Evolutionary conservation across 176 grass and related monocot species (phyloP).

Genomic region (Avena insularis): DNA sequence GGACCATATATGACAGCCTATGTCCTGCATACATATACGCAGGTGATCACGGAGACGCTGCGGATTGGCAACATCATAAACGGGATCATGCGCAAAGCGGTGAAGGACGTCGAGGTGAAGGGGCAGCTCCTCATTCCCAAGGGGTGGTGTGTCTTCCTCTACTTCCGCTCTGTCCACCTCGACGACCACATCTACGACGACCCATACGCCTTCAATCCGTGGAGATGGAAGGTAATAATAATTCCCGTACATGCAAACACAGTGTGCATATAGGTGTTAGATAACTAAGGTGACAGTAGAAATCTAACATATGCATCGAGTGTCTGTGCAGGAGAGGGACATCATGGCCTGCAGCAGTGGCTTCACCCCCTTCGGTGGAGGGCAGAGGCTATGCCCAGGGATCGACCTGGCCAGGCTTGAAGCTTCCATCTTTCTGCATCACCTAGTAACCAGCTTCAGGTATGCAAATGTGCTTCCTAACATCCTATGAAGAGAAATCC

Average conservation of each 20-base stretch:
- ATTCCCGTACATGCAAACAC: conserved; percentile 26
- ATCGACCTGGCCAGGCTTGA: conserved; percentile 97
- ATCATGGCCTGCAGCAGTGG: conserved; percentile 53
- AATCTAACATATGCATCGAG: conserved; percentile 37
- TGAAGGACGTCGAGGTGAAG: conserved; percentile 80
- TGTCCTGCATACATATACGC: neutral
- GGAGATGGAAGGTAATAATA: conserved; percentile 96
- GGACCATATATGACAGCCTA: neutral
- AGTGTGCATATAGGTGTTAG: neutral
- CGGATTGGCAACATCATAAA: conserved; percentile 91
- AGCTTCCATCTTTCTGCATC: conserved; percentile 97
- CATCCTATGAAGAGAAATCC: neutral
- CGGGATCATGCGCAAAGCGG: conserved; percentile 96
- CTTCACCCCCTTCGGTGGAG: conserved; percentile 96
- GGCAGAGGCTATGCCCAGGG: conserved; percentile 95
- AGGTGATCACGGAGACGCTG: conserved; percentile 85
- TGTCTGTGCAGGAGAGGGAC: conserved; percentile 62
- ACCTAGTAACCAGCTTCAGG: conserved; percentile 97
- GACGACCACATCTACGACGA: conserved; percentile 67
- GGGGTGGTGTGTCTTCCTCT: conserved; percentile 89
- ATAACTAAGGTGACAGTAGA: neutral
- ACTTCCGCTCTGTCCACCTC: conserved; percentile 93
- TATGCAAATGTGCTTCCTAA: conserved; percentile 41
- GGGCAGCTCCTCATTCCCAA: conserved; percentile 86
- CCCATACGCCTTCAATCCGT: conserved; percentile 86